These are phyloP conservation scores for Hylodesmum podocarpum DNA, from an alignment of 306 rosid genomes.

Conservation along the genomic window DNA sequence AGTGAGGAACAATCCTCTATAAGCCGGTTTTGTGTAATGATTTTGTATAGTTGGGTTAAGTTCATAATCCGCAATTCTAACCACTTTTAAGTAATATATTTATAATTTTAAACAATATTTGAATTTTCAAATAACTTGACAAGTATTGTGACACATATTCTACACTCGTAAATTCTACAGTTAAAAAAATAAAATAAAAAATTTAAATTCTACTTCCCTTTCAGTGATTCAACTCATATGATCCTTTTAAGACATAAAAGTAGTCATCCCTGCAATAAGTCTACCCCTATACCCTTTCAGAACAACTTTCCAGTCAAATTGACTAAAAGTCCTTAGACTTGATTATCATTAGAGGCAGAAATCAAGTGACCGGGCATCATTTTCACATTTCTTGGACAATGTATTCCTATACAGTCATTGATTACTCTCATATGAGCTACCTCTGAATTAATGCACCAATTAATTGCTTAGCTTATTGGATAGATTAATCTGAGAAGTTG, in stretches of 20 bases:
- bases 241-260: background rate
- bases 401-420: conserved; percentile 20
- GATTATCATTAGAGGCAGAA: background rate
- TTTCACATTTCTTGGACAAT: conserved; percentile 9
- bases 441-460: conserved; percentile 20
- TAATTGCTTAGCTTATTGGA: conserved; percentile 24
- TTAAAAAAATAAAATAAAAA: too few species aligned
- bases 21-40: too few species aligned
- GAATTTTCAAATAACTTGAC: too few species aligned
- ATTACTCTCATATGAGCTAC: too few species aligned
- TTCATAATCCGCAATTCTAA: too few species aligned
- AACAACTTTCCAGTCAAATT: background rate
- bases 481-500: conserved; percentile 1
- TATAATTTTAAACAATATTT: too few species aligned
- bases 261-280: background rate
- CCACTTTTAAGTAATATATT: too few species aligned
- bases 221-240: background rate
- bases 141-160: too few species aligned
- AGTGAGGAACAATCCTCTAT: too few species aligned
- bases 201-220: background rate
- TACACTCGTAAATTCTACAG: too few species aligned
- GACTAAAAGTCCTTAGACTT: background rate
- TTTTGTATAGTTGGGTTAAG: too few species aligned
- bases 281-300: conserved; percentile 29
- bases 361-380: background rate